Evolutionary conservation across 202 grass and related monocot species (phyloP).

Genomic region (Carex arenaria): DNA sequence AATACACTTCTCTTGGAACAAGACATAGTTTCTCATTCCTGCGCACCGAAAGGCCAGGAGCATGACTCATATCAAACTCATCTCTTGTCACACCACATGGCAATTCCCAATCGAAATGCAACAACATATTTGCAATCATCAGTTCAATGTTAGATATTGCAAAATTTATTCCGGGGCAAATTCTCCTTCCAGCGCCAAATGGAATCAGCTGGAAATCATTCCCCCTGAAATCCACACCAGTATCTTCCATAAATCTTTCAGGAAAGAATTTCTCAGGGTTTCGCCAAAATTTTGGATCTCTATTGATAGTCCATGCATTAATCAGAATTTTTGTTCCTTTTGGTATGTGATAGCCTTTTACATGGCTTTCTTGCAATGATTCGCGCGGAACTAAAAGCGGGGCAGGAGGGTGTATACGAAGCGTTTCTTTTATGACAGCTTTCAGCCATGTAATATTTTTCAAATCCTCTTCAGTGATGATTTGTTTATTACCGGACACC

Average conservation of each 20-base stretch:
- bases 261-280: constrained; percentile 18
- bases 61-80: constrained; percentile 26
- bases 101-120: constrained; percentile 25
- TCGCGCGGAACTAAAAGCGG: no score
- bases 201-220: constrained; percentile 15
- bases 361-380: background rate
- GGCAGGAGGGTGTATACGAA: background rate
- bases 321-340: constrained; percentile 13
- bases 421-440: constrained; percentile 32
- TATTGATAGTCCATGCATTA: constrained; percentile 14
- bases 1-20: background rate
- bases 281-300: constrained; percentile 23
- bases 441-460: constrained; percentile 3
- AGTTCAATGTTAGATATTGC: constrained; percentile 24
- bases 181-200: constrained; percentile 25
- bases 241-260: constrained; percentile 10
- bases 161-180: constrained; percentile 26
- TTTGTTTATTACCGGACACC: background rate
- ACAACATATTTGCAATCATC: constrained; percentile 26
- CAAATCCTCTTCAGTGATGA: constrained; percentile 16
- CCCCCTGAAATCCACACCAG: constrained; percentile 16
- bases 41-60: constrained; percentile 1
- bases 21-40: constrained; percentile 11
- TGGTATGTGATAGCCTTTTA: constrained; percentile 19
- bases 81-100: background rate